Conservation (phyloP, 768 basidiomycete genomes). For the Amanita jacksonii region DNA sequence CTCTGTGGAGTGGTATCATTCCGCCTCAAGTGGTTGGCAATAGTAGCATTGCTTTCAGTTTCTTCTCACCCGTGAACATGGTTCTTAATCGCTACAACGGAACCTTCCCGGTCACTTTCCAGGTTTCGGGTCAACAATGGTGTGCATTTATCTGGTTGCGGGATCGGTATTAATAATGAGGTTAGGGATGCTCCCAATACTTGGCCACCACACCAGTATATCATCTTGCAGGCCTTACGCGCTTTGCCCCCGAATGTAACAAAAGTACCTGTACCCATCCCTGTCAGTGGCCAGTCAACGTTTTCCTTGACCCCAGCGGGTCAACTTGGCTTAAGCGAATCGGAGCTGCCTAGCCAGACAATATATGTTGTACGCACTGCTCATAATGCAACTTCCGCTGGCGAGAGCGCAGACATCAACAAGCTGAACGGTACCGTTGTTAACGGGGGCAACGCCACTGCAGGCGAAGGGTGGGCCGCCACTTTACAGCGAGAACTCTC, state of each 20-base stretch:
- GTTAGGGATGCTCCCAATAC: conserved; percentile 77
- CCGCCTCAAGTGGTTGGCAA: conserved; percentile 58
- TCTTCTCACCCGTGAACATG: conserved; percentile 69
- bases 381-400: conserved; percentile 40
- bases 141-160: conserved; percentile 16
- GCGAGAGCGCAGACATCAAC: conserved; percentile 54
- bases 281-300: conserved; percentile 40
- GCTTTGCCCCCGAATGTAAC: conserved; percentile 69
- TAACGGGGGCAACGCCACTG: conserved; percentile 56
- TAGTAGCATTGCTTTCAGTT: conserved; percentile 50
- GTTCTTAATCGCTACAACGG: conserved; percentile 84
- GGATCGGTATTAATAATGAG: neutral
- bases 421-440: conserved; percentile 40
- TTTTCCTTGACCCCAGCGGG: conserved; percentile 65
- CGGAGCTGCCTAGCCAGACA: conserved; percentile 61
- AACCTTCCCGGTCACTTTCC: conserved; percentile 71
- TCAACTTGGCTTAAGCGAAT: conserved; percentile 71
- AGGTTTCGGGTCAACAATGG: conserved; percentile 80
- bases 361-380: conserved; percentile 20
- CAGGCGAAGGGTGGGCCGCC: conserved; percentile 56
- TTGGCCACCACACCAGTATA: conserved; percentile 88
- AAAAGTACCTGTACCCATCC: conserved; percentile 38
- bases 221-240: conserved; percentile 66
- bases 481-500: conserved; percentile 63
- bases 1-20: conserved; percentile 80